phyloP scores from a whole-genome alignment of 2,329 filamentous ascomycete species.

The Bipolaris cookei region DNA sequence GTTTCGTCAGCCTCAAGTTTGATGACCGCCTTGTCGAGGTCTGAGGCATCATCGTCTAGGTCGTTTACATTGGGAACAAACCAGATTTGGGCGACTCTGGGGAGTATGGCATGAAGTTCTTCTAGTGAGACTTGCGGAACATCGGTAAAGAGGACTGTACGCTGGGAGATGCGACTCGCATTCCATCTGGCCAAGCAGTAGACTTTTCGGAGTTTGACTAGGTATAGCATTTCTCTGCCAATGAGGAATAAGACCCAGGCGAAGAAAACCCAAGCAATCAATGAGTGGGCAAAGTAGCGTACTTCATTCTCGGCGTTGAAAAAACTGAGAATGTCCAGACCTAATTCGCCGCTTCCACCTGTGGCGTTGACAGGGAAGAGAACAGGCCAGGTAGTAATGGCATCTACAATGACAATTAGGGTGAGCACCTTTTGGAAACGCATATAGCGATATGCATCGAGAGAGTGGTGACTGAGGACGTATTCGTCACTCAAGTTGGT shows the following conservation, averaged over 20 bases:
- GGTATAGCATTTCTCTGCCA: conserved; percentile 54
- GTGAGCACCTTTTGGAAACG: conserved; percentile 56
- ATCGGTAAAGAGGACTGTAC: conserved; percentile 57
- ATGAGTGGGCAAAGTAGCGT: conserved; percentile 54
- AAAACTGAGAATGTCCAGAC: conserved; percentile 45
- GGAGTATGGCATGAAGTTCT: conserved; percentile 49
- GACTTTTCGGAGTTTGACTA: conserved; percentile 56
- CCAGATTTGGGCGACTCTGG: conserved; percentile 53
- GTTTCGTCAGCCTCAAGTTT: conserved; percentile 55
- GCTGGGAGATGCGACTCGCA: conserved; percentile 53
- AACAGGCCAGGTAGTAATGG: conserved; percentile 54
- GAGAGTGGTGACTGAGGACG: conserved; percentile 56
- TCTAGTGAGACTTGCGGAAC: conserved; percentile 53
- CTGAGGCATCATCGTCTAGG: conserved; percentile 51
- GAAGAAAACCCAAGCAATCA: conserved; percentile 54
- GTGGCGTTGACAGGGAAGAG: conserved; percentile 56
- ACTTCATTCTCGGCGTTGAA: conserved; percentile 27
- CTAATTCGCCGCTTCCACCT: conserved; percentile 43
- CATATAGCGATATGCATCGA: conserved; percentile 58
- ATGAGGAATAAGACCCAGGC: conserved; percentile 53
- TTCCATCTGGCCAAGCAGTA: conserved; percentile 54
- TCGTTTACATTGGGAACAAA: conserved; percentile 55
- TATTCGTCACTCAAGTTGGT: conserved; percentile 52
- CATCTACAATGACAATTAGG: conserved; percentile 53
- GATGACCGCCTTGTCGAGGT: conserved; percentile 52